Evolutionary conservation across 1,139 yeast genomes (phyloP).

Genomic region (Blastobotrys buckinghamii): DNA sequence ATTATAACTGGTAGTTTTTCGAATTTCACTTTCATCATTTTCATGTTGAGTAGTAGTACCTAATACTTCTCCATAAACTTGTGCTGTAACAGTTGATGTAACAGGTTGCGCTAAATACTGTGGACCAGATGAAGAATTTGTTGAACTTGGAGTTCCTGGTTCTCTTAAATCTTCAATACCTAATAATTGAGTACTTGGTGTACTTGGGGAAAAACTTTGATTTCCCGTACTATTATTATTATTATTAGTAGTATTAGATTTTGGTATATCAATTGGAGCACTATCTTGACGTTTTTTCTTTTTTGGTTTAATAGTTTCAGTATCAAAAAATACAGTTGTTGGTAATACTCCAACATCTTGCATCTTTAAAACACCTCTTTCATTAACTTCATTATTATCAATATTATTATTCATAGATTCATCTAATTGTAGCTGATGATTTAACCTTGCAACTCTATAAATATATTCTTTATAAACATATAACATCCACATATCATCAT

Average conservation of each 20-base stretch:
- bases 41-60: background rate
- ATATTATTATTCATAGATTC: background rate
- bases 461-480: constrained; percentile 55
- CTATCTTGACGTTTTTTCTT: background rate
- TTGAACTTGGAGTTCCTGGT: background rate
- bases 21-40: background rate
- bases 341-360: constrained; percentile 44
- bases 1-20: constrained; percentile 18
- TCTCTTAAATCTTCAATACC: background rate
- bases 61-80: constrained; percentile 27
- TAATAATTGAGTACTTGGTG: constrained; percentile 4
- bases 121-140: constrained; percentile 3
- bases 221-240: background rate
- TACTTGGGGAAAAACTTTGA: background rate
- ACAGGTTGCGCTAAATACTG: constrained; percentile 20
- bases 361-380: constrained; percentile 20
- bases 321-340: constrained; percentile 60
- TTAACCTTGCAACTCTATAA: constrained; percentile 46
- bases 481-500: constrained; percentile 78
- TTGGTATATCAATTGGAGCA: background rate
- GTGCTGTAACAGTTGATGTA: constrained; percentile 22
- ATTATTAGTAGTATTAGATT: background rate
- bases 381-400: background rate
- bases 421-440: constrained; percentile 8
- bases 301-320: background rate